These are phyloP conservation scores for Catunica adiposa DNA, from an alignment of 2,329 filamentous ascomycete species.

Conservation along the genomic window DNA sequence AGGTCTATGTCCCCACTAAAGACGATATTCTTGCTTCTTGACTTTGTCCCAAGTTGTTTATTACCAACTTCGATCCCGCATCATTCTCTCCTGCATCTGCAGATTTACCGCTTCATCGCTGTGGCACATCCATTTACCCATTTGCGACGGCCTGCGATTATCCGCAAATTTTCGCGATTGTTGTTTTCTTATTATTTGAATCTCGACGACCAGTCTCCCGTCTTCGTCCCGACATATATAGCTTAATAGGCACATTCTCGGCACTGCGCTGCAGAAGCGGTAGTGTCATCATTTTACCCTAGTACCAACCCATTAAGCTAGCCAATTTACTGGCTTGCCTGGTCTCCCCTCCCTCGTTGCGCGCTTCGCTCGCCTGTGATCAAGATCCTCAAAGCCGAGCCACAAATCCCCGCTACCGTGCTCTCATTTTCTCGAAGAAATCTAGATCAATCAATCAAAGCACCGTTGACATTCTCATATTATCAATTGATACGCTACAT, in stretches of 20 bases:
- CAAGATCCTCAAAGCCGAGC: slow-evolving; percentile 2
- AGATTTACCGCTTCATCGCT: background rate
- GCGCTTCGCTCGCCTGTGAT: slow-evolving; percentile 2
- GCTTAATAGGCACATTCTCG: no score
- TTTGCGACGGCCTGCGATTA: background rate
- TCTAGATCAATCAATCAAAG: background rate
- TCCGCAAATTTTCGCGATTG: background rate
- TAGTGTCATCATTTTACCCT: no score
- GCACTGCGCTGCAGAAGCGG: no score
- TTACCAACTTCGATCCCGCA: background rate
- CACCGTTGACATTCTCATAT: background rate
- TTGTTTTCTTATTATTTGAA: background rate
- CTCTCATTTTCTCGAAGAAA: background rate
- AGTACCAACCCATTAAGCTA: background rate
- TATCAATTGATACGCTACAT: background rate
- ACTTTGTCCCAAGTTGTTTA: background rate
- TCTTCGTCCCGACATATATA: no score
- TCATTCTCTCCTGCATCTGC: background rate
- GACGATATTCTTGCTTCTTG: background rate
- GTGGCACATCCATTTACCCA: background rate
- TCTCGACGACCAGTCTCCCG: background rate
- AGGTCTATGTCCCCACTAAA: background rate
- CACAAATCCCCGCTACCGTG: slow-evolving; percentile 2
- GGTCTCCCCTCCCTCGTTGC: background rate
- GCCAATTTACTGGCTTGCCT: background rate